Evolutionary conservation across 2,329 filamentous ascomycete species (phyloP).

Genomic region (Tolypocladium album): DNA sequence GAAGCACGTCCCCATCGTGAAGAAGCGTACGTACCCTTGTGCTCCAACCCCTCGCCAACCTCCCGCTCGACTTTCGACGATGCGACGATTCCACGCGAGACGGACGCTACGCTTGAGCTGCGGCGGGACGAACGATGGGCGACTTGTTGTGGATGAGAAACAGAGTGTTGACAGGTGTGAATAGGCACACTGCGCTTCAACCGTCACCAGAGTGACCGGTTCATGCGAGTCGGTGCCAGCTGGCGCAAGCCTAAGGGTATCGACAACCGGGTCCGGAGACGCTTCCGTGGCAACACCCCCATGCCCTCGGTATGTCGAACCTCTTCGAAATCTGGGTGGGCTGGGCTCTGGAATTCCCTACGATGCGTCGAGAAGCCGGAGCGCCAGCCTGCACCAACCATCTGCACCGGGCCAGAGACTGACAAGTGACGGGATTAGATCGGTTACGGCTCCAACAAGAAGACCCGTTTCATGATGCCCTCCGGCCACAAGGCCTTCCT

Average conservation of each 20-base stretch:
- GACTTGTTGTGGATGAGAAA: constrained; percentile 2
- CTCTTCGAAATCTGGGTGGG: not conserved
- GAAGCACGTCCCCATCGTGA: constrained; percentile 99
- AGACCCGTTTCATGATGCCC: constrained; percentile 97
- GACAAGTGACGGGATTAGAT: constrained; percentile 48
- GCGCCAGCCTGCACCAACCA: not conserved
- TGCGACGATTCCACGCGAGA: not conserved
- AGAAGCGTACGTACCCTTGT: constrained; percentile 80
- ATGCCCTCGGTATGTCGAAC: constrained; percentile 87
- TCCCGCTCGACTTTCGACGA: constrained; percentile 1
- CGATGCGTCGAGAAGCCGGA: not conserved
- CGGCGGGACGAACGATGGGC: not conserved
- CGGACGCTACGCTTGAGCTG: not conserved
- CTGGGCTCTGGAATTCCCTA: not conserved
- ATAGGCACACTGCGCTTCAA: constrained; percentile 87
- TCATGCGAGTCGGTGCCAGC: constrained; percentile 79
- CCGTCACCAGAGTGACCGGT: constrained; percentile 95
- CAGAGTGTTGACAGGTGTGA: constrained; percentile 28
- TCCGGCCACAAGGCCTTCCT: constrained; percentile 99
- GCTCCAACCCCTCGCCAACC: constrained; percentile 2
- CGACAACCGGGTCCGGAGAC: constrained; percentile 93
- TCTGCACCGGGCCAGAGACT: constrained; percentile 1
- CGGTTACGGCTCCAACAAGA: constrained; percentile 98
- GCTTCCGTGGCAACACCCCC: constrained; percentile 88
- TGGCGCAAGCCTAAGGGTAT: constrained; percentile 99